phyloP scores from a whole-genome alignment of 2,329 filamentous ascomycete species.

The Ophiocordyceps polyrhachis-furcata region DNA sequence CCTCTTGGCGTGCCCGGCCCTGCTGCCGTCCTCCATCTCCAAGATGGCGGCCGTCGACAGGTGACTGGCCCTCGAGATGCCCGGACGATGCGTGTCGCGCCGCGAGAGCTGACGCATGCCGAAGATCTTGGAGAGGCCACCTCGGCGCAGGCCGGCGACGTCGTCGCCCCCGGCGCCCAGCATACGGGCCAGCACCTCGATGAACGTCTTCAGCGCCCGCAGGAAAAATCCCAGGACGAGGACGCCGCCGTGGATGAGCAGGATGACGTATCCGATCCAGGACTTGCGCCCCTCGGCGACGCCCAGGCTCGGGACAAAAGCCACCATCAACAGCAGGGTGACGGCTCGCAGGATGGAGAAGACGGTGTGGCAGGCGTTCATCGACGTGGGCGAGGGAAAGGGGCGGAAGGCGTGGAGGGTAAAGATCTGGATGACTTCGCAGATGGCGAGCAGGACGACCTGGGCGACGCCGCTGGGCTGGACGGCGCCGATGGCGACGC shows the following conservation, averaged over 20 bases:
- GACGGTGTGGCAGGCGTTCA: slow-evolving; percentile 88
- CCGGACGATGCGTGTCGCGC: slow-evolving; percentile 43
- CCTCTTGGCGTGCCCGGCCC: slow-evolving; percentile 38
- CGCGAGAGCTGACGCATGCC: slow-evolving; percentile 77
- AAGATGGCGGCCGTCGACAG: slow-evolving; percentile 71
- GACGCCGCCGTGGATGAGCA: slow-evolving; percentile 69
- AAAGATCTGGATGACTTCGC: slow-evolving; percentile 77
- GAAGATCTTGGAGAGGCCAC: slow-evolving; percentile 77
- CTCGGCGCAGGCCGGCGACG: slow-evolving; percentile 48
- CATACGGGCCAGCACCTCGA: slow-evolving; percentile 72
- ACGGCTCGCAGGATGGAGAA: slow-evolving; percentile 64
- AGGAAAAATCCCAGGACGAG: slow-evolving; percentile 85
- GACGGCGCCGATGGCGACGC: slow-evolving; percentile 78
- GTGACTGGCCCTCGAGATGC: slow-evolving; percentile 58
- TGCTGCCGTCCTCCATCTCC: slow-evolving; percentile 44
- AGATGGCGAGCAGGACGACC: slow-evolving; percentile 78
- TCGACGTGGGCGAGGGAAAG: slow-evolving; percentile 79
- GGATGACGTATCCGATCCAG: slow-evolving; percentile 87
- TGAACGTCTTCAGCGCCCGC: slow-evolving; percentile 74
- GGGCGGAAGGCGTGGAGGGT: slow-evolving; percentile 80
- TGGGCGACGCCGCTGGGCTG: slow-evolving; percentile 89
- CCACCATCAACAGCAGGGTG: slow-evolving; percentile 55
- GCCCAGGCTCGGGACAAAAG: slow-evolving; percentile 70
- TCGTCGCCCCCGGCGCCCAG: slow-evolving; percentile 68
- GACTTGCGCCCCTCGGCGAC: slow-evolving; percentile 66